phyloP scores from a whole-genome alignment of 306 rosid species.

The Vigna angularis region DNA sequence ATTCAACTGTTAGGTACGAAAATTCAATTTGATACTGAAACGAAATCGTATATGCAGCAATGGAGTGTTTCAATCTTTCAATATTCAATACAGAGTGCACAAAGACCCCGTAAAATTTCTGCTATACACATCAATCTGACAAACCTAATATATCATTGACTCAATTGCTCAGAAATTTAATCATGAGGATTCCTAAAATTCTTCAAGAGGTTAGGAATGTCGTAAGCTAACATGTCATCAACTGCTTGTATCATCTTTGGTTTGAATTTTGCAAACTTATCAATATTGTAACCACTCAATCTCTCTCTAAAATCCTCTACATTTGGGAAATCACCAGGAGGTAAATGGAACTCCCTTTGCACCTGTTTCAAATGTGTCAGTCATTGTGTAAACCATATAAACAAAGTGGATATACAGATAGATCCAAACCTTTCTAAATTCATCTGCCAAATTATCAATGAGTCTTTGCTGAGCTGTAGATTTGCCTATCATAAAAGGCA shows the following conservation, averaged over 20 bases:
- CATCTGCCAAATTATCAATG: conserved; percentile 70
- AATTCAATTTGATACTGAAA: background rate
- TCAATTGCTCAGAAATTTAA: conserved; percentile 32
- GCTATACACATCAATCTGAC: conserved; percentile 36
- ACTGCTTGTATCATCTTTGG: conserved; percentile 82
- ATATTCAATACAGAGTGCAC: conserved; percentile 19
- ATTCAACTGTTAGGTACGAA: background rate
- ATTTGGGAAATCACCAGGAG: conserved; percentile 86
- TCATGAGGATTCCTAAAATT: conserved; percentile 79
- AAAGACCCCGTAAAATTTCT: background rate
- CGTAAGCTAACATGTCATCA: conserved; percentile 89
- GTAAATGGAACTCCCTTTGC: conserved; percentile 84
- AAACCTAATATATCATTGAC: background rate
- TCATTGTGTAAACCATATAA: conserved; percentile 1
- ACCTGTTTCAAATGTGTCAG: conserved; percentile 58
- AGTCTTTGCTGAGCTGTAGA: conserved; percentile 81
- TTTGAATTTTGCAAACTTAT: conserved; percentile 81
- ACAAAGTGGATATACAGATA: background rate
- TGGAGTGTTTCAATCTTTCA: no score
- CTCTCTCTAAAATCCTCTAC: conserved; percentile 74
- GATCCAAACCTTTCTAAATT: conserved; percentile 81
- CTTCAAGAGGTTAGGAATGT: conserved; percentile 83
- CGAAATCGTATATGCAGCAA: background rate
- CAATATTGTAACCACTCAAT: conserved; percentile 68
- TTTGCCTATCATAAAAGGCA: conserved; percentile 91